Conservation (phyloP, 2,329 filamentous ascomycete genomes). For the Fusarium metavorans region DNA sequence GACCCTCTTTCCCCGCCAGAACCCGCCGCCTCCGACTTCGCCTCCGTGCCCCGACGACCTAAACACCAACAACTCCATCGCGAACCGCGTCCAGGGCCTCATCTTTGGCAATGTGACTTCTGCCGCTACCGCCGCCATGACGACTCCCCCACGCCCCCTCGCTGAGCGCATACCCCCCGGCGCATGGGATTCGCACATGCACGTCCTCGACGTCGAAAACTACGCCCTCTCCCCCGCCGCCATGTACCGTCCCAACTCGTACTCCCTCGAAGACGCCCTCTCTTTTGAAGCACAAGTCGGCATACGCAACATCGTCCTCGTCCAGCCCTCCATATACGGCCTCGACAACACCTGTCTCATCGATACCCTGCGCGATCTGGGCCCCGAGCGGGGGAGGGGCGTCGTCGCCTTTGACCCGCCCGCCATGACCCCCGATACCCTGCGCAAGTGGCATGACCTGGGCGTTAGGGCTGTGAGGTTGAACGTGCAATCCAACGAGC, state of each 20-base stretch:
- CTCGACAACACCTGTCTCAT: conserved; percentile 70
- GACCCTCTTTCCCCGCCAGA: conserved; percentile 13
- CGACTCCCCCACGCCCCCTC: conserved; percentile 8
- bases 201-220: conserved; percentile 65
- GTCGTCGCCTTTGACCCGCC: conserved; percentile 68
- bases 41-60: conserved; percentile 11
- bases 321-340: conserved; percentile 73
- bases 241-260: conserved; percentile 62
- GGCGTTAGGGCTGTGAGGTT: conserved; percentile 71
- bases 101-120: conserved; percentile 7
- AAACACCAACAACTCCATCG: not conserved
- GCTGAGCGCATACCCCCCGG: conserved; percentile 52
- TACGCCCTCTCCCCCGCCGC: conserved; percentile 63
- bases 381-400: conserved; percentile 62
- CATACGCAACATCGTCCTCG: conserved; percentile 67
- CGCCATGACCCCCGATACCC: conserved; percentile 48
- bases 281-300: conserved; percentile 63
- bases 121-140: not conserved
- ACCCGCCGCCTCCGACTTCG: conserved; percentile 15
- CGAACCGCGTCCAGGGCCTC: not conserved
- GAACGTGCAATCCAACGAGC: conserved; percentile 67
- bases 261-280: conserved; percentile 64
- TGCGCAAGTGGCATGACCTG: conserved; percentile 65
- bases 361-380: conserved; percentile 63
- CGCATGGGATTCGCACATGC: conserved; percentile 74